phyloP scores from a whole-genome alignment of 495 filamentous ascomycete genomes.

The Aspergillus leporis region DNA sequence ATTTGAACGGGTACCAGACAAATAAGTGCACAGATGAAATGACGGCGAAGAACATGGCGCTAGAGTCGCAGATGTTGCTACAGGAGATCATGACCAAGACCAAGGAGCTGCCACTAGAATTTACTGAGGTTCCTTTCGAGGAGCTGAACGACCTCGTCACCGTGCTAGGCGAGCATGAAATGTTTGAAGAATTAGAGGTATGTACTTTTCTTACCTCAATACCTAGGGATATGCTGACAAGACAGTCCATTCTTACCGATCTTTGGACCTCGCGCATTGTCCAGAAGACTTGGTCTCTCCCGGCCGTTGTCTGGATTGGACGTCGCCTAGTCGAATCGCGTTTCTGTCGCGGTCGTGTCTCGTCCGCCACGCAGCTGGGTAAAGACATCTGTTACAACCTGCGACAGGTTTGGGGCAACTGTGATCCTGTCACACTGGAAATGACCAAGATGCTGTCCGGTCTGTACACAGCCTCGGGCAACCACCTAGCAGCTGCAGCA shows the following conservation, averaged over 20 bases:
- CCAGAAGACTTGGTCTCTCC: conserved; percentile 56
- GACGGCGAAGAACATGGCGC: conserved; percentile 47
- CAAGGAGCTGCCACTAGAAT: conserved; percentile 50
- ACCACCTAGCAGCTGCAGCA: conserved; percentile 50
- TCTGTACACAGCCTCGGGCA: conserved; percentile 51
- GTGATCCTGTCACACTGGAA: conserved; percentile 54
- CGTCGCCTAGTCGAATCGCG: conserved; percentile 58
- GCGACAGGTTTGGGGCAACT: conserved; percentile 55
- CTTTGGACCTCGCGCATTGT: conserved; percentile 64
- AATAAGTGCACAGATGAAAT: conserved; percentile 40
- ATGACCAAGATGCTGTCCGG: conserved; percentile 57
- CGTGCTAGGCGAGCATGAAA: conserved; percentile 58
- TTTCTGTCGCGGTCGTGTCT: conserved; percentile 45
- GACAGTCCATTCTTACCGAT: conserved; percentile 50
- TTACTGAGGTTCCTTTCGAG: conserved; percentile 50
- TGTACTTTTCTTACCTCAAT: conserved; percentile 6
- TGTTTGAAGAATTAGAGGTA: conserved; percentile 61
- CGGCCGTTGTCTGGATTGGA: conserved; percentile 56
- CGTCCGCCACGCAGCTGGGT: conserved; percentile 53
- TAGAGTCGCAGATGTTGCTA: conserved; percentile 55
- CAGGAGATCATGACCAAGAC: conserved; percentile 52
- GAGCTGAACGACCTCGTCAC: conserved; percentile 57
- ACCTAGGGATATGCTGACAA: neutral
- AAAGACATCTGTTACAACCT: conserved; percentile 66
- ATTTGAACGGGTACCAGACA: conserved; percentile 51